phyloP scores from a whole-genome alignment of 768 basidiomycete genomes.

The Mycena belliarum region DNA sequence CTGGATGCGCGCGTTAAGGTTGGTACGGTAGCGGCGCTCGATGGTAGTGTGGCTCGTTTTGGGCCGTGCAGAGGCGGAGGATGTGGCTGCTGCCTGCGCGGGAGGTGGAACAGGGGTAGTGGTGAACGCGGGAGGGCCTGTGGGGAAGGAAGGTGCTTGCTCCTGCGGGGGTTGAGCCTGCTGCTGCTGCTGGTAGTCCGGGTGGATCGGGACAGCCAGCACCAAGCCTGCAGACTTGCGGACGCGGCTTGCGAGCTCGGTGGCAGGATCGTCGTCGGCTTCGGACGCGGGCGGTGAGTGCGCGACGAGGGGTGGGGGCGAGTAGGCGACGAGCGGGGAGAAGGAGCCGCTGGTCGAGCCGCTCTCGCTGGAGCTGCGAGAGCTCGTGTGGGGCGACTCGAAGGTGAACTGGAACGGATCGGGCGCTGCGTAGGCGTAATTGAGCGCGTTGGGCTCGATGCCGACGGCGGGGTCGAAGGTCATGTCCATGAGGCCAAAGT shows the following conservation, averaged over 20 bases:
- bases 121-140: constrained; percentile 31
- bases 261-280: constrained; percentile 32
- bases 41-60: constrained; percentile 92
- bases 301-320: constrained; percentile 1
- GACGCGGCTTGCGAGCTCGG: constrained; percentile 49
- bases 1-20: constrained; percentile 84
- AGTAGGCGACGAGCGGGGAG: constrained; percentile 19
- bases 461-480: constrained; percentile 60
- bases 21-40: constrained; percentile 85
- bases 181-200: constrained; percentile 28
- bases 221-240: constrained; percentile 59
- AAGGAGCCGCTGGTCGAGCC: constrained; percentile 18
- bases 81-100: constrained; percentile 4
- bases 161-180: constrained; percentile 23
- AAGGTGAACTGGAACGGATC: constrained; percentile 27
- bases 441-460: constrained; percentile 66
- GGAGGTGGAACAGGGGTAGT: constrained; percentile 20
- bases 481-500: constrained; percentile 58
- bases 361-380: constrained; percentile 23
- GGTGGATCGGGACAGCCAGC: constrained; percentile 47
- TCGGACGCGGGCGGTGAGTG: constrained; percentile 7
- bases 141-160: no score
- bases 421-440: constrained; percentile 28
- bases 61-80: constrained; percentile 46
- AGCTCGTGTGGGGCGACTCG: constrained; percentile 28